Conservation (phyloP, 1,139 yeast species). For the Debaryomyces udenii region DNA sequence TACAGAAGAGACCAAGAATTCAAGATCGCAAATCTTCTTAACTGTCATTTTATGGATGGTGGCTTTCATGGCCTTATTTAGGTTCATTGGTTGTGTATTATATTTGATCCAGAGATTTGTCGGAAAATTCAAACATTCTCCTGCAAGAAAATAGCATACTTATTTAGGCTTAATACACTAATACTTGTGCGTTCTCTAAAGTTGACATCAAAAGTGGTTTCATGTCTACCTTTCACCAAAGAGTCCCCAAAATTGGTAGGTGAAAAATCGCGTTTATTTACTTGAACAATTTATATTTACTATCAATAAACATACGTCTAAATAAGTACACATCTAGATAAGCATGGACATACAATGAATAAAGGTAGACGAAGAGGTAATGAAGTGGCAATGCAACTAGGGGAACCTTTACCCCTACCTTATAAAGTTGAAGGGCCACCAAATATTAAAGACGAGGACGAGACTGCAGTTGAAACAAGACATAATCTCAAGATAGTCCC, state of each 20-base stretch:
- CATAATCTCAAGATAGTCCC: constrained; percentile 8
- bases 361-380: constrained; percentile 10
- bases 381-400: constrained; percentile 21
- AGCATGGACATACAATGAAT: constrained; percentile 7
- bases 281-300: background rate
- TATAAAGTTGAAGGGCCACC: constrained; percentile 22
- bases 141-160: constrained; percentile 1
- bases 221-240: no score
- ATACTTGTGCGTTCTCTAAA: background rate
- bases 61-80: constrained; percentile 74
- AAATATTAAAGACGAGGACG: constrained; percentile 19
- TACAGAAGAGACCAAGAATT: constrained; percentile 20
- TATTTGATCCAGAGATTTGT: constrained; percentile 53
- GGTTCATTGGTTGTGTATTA: constrained; percentile 67
- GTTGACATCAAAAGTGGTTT: no score
- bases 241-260: no score
- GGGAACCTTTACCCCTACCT: constrained; percentile 43
- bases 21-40: constrained; percentile 54
- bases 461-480: constrained; percentile 21
- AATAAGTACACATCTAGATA: no score
- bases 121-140: constrained; percentile 22
- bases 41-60: constrained; percentile 80
- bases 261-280: constrained; percentile 11
- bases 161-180: background rate
- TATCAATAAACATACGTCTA: background rate